Evolutionary conservation across 2,329 filamentous ascomycete genomes (phyloP).

Genomic region (Fusarium sarcochroum): DNA sequence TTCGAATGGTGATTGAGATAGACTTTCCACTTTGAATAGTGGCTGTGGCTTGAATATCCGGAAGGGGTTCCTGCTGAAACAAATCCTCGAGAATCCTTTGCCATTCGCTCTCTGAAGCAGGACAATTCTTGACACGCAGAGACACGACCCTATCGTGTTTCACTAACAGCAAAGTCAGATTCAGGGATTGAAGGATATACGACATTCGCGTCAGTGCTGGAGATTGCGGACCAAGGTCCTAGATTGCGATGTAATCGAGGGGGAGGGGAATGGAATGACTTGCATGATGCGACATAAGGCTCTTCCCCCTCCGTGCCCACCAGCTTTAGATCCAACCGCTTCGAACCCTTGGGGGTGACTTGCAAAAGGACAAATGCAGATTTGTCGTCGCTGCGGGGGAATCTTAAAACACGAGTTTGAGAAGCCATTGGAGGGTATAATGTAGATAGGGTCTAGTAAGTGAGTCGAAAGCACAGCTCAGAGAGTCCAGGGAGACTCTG

Average conservation of each 20-base stretch:
- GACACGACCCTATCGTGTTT: conserved; percentile 68
- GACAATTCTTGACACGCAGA: conserved; percentile 67
- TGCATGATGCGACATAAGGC: conserved; percentile 71
- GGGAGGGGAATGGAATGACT: conserved; percentile 54
- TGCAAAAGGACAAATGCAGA: conserved; percentile 72
- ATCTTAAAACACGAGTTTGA: conserved; percentile 63
- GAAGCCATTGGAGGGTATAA: conserved; percentile 43
- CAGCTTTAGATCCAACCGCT: conserved; percentile 74
- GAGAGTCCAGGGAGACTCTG: conserved; percentile 8
- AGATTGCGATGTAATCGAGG: conserved; percentile 31
- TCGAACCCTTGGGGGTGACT: conserved; percentile 64
- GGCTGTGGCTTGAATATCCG: conserved; percentile 72
- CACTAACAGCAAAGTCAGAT: conserved; percentile 58
- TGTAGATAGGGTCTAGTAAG: conserved; percentile 2
- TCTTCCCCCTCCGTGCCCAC: conserved; percentile 77
- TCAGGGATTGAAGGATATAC: conserved; percentile 28
- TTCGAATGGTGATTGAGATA: conserved; percentile 74
- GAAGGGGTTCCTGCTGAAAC: conserved; percentile 65
- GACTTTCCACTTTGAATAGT: conserved; percentile 66
- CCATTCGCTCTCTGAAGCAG: conserved; percentile 76
- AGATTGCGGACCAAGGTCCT: conserved; percentile 35
- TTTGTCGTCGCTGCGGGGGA: conserved; percentile 68
- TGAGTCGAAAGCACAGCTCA: conserved; percentile 15
- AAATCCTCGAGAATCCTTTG: conserved; percentile 70
- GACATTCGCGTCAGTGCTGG: conserved; percentile 38